Conservation (phyloP, 1,284 basidiomycete genomes). For the Hemileia vastatrix region DNA sequence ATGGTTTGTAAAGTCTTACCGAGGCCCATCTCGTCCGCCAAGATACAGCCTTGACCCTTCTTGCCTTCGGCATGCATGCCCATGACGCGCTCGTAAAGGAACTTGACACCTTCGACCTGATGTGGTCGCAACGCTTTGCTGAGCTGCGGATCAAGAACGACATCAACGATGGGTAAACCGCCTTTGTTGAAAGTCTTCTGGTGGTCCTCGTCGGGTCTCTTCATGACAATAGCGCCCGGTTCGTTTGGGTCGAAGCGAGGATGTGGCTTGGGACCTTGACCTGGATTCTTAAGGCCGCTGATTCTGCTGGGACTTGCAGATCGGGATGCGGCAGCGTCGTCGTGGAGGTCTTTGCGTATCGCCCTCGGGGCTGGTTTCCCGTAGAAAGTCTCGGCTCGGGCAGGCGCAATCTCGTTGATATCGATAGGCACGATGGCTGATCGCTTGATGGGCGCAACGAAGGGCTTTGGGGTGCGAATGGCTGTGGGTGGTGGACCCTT, state of each 20-base stretch:
- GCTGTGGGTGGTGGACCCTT: conserved; percentile 26
- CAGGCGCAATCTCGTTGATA: too few relatives aligned
- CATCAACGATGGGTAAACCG: conserved; percentile 55
- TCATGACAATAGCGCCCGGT: conserved; percentile 76
- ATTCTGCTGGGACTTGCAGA: too few relatives aligned
- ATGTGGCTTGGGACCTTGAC: too few relatives aligned
- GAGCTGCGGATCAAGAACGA: conserved; percentile 84
- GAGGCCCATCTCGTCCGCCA: conserved; percentile 95
- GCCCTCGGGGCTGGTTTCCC: neutral
- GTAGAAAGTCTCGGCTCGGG: neutral
- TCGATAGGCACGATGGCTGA: conserved; percentile 25
- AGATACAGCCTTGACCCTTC: conserved; percentile 76
- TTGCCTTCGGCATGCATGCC: conserved; percentile 78
- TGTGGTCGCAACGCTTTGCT: conserved; percentile 69
- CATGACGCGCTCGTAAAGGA: conserved; percentile 94
- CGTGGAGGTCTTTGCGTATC: too few relatives aligned
- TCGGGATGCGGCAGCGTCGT: too few relatives aligned
- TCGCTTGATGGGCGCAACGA: neutral
- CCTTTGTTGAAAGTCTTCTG: conserved; percentile 58
- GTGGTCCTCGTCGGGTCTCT: conserved; percentile 60
- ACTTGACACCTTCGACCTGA: conserved; percentile 75
- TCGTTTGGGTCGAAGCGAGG: conserved; percentile 55
- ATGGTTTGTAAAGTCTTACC: conserved; percentile 89
- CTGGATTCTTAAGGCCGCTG: too few relatives aligned
- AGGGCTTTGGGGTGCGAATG: conserved; percentile 18